These are phyloP conservation scores for Malassezia cuniculi DNA, from an alignment of 1,284 basidiomycete genomes.

Conservation along the genomic window DNA sequence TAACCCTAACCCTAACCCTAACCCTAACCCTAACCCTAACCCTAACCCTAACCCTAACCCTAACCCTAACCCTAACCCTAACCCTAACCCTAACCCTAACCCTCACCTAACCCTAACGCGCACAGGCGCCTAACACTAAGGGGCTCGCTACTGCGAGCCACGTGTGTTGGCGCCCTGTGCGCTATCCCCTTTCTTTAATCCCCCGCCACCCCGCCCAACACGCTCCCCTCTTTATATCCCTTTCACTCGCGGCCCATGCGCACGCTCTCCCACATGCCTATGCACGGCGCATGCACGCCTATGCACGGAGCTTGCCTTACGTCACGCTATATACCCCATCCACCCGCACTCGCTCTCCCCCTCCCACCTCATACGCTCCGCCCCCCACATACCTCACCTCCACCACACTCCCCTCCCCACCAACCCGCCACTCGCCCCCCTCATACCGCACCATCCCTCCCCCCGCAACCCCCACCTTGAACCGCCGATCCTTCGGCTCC, in stretches of 20 bases:
- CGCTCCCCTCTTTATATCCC: background rate
- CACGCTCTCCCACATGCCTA: no score
- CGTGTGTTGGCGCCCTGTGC: no score
- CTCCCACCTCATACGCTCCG: no score
- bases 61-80: conserved; percentile 13
- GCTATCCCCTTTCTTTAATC: background rate
- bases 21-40: conserved; percentile 10
- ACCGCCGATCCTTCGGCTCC: conserved; percentile 5
- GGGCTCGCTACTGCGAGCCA: no score
- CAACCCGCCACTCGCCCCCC: background rate
- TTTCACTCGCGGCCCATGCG: no score
- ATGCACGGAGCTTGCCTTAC: background rate
- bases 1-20: background rate
- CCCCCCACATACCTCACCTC: conserved; percentile 1
- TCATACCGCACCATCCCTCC: conserved; percentile 2
- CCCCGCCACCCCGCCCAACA: background rate
- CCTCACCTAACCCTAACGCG: conserved; percentile 6
- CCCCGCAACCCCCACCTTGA: background rate
- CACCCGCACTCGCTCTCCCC: conserved; percentile 1
- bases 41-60: conserved; percentile 12
- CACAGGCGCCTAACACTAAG: background rate
- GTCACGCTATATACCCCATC: conserved; percentile 1
- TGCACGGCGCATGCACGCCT: background rate
- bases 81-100: conserved; percentile 12
- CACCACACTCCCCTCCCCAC: no score